Conservation (phyloP, 805 yeast genomes). For the Starmerella stellata region DNA sequence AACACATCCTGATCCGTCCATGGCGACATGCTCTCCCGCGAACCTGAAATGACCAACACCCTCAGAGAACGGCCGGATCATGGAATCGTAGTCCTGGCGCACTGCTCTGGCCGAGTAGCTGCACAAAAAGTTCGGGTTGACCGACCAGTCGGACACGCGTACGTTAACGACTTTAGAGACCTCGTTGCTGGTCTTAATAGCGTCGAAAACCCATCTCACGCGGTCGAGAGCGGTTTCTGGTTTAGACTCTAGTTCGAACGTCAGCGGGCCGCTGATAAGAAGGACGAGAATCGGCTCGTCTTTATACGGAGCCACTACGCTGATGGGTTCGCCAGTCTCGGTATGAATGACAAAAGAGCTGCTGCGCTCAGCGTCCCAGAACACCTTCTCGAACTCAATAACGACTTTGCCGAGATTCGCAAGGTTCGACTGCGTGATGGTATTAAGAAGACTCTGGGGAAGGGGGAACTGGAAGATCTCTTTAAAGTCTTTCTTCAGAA, state of each 20-base stretch:
- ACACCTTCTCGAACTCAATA: slow-evolving; percentile 42
- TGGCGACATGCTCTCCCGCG: slow-evolving; percentile 80
- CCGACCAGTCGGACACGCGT: slow-evolving; percentile 47
- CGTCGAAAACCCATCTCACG: slow-evolving; percentile 34
- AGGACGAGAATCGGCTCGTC: slow-evolving; percentile 34
- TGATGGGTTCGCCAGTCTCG: slow-evolving; percentile 36
- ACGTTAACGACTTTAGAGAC: slow-evolving; percentile 27
- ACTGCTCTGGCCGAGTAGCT: slow-evolving; percentile 57
- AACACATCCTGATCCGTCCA: slow-evolving; percentile 80
- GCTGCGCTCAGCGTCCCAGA: slow-evolving; percentile 39
- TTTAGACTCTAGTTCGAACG: slow-evolving; percentile 36
- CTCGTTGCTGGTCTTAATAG: slow-evolving; percentile 14
- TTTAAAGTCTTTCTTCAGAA: slow-evolving; percentile 26
- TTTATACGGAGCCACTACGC: slow-evolving; percentile 42
- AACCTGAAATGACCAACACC: slow-evolving; percentile 49
- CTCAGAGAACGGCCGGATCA: slow-evolving; percentile 40
- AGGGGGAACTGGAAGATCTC: slow-evolving; percentile 14
- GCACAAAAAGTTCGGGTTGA: slow-evolving; percentile 50
- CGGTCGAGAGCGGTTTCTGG: slow-evolving; percentile 40
- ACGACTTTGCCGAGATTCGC: slow-evolving; percentile 60
- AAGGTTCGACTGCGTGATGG: slow-evolving; percentile 35
- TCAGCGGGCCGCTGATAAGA: slow-evolving; percentile 55
- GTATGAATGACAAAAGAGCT: slow-evolving; percentile 8
- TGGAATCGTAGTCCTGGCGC: slow-evolving; percentile 50
- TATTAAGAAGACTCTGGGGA: slow-evolving; percentile 26